These are phyloP conservation scores for Tolypocladium ophioglossoides DNA, from an alignment of 2,329 filamentous ascomycete genomes.

Conservation along the genomic window DNA sequence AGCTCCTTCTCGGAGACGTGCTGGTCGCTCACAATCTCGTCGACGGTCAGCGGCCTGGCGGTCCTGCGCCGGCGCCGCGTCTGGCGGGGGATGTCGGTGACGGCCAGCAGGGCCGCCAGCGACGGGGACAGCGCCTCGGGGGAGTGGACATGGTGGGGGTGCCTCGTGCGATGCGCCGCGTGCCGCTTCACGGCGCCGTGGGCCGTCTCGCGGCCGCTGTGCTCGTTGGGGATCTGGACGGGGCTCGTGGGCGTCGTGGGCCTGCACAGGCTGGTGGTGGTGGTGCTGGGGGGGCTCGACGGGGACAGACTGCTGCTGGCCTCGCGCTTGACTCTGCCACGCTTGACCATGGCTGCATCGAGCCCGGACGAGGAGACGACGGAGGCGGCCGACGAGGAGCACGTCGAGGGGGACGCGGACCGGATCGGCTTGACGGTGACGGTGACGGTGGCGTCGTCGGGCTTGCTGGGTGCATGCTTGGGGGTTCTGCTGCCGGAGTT, in stretches of 20 bases:
- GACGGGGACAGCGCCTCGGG: constrained; percentile 47
- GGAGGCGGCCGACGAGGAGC: constrained; percentile 1
- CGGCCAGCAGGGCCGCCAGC: constrained; percentile 48
- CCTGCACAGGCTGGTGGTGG: constrained; percentile 15
- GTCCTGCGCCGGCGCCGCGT: constrained; percentile 16
- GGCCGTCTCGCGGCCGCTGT: constrained; percentile 25
- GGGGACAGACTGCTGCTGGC: constrained; percentile 11
- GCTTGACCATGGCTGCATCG: constrained; percentile 24
- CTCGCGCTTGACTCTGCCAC: constrained; percentile 18
- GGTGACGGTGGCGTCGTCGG: not conserved
- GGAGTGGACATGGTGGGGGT: constrained; percentile 33
- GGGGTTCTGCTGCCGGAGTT: not conserved
- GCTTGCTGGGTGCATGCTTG: constrained; percentile 3
- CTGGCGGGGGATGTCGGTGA: constrained; percentile 47
- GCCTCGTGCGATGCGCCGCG: constrained; percentile 23
- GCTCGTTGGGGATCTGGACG: constrained; percentile 40
- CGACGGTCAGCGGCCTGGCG: constrained; percentile 35
- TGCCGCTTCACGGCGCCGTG: constrained; percentile 24
- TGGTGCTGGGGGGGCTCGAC: constrained; percentile 15
- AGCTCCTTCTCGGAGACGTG: constrained; percentile 48
- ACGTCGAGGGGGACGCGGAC: constrained; percentile 1
- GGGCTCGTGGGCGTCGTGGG: constrained; percentile 34
- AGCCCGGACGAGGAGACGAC: constrained; percentile 4
- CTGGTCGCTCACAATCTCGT: constrained; percentile 43
- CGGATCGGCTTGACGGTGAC: not conserved